Evolutionary conservation across 768 basidiomycete genomes (phyloP).

Genomic region (Kwoniella dejecticola): DNA sequence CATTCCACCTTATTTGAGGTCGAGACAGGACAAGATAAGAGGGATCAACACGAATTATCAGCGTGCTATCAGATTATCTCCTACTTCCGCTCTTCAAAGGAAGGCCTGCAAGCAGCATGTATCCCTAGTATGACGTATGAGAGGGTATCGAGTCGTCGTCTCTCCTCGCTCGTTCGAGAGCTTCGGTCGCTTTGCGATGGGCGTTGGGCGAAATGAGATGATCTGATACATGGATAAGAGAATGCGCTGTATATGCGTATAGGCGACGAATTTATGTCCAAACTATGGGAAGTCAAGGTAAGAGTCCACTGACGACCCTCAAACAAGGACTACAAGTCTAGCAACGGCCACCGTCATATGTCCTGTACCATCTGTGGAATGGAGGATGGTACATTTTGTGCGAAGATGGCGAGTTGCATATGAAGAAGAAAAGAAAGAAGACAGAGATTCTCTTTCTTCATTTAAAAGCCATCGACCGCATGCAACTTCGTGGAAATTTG

Average conservation of each 20-base stretch:
- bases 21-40: too few relatives aligned
- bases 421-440: constrained; percentile 1
- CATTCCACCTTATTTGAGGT: too few relatives aligned
- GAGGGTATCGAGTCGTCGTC: too few relatives aligned
- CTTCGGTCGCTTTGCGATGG: too few relatives aligned
- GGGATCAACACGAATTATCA: not conserved
- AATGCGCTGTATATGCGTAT: too few relatives aligned
- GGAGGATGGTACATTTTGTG: not conserved
- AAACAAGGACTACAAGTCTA: constrained; percentile 44
- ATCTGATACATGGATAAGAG: too few relatives aligned
- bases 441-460: too few relatives aligned
- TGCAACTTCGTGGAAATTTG: too few relatives aligned
- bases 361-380: not conserved
- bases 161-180: too few relatives aligned
- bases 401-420: not conserved
- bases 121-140: not conserved
- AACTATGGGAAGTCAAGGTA: constrained; percentile 47
- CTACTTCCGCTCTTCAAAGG: constrained; percentile 1
- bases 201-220: too few relatives aligned
- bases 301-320: constrained; percentile 41
- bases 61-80: not conserved
- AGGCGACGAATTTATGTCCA: constrained; percentile 39
- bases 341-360: constrained; percentile 1
- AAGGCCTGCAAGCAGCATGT: not conserved
- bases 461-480: too few relatives aligned